Evolutionary conservation across 2,329 filamentous ascomycete species (phyloP), one percentile per base, ranked within the genome.

Genomic region (Fusarium praegraminearum): DNA sequence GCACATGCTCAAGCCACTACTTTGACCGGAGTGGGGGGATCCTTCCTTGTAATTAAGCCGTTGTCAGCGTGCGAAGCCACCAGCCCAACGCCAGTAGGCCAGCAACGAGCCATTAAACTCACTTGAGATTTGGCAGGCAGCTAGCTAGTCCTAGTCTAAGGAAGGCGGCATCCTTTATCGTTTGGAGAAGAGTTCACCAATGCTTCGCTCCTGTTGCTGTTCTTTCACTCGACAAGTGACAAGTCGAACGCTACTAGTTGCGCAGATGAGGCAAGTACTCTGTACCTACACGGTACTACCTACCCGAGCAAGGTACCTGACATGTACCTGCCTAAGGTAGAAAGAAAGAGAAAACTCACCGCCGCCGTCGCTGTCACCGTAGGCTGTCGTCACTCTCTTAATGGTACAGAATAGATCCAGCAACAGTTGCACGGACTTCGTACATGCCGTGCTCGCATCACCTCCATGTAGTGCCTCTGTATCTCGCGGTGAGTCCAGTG

Each of bases 1-100:
- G 66, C 52, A 69, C 66, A 62, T 70, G 61, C 50, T 63, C 56
- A 70, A 69, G 67, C 66, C 67, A 70, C 63, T 41, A 50, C 52
- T 67, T 44, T 60, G 52, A 32, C 33, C 30, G 28, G 18, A 43
- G 60, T 52, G 62, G 62, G 62, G 51, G 59, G 33, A n/a, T 50
- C 61, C 51, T 69, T 70, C 46, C 44, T 32, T 69, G 36, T 38
- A 59, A 65, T 69, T 40, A 64, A 66, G 67, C 60, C 67, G 67
- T 70, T 70, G 57, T 26, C 32, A 50, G 67, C 54, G 53, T 33
- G 45, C 40, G 45, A 40, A 44, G 67, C 67, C 67, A 70, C 67
- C 56, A 60, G 55, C 53, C 43, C 43, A 63, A 54, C 57, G 52
- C 51, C 56, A 53, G 43, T 41, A 61, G 49, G 52, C 51, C 50